A percentile compares a stretch with the other conserved stretches of the same genome.
Evolutionary conservation across 306 rosid species (phyloP).

Genomic region (Cyclanthera cordifolia): DNA sequence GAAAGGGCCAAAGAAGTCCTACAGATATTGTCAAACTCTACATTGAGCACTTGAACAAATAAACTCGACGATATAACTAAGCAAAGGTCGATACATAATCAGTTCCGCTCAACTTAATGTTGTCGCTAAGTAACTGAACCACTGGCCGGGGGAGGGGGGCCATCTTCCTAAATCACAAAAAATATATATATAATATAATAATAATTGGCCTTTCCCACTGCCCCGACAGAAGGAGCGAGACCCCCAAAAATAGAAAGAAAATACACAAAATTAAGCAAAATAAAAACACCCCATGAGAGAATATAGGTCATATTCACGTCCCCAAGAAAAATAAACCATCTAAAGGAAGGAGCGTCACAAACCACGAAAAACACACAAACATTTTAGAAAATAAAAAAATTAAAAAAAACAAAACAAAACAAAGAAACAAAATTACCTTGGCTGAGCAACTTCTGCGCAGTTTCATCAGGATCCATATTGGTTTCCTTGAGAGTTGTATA

Average conservation of each 20-base stretch:
- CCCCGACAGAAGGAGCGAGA: not conserved
- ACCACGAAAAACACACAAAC: not conserved
- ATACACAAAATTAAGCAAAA: not conserved
- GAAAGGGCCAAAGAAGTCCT: not conserved
- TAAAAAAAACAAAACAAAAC: not conserved
- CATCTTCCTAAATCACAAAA: not conserved
- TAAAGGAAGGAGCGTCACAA: not conserved
- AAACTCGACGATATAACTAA: not conserved
- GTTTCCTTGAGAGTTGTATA: conserved; percentile 70
- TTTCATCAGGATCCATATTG: conserved; percentile 96
- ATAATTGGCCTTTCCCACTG: not conserved
- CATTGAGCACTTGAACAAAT: not conserved
- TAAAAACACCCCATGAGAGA: not conserved
- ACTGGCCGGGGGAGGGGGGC: not conserved
- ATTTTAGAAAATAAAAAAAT: no score
- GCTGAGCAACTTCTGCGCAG: conserved; percentile 89
- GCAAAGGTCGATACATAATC: not conserved
- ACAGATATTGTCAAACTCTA: not conserved
- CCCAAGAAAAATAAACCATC: not conserved
- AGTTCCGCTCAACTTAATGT: not conserved
- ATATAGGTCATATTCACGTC: not conserved
- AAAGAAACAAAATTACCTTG: conserved; percentile 59
- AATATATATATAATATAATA: no score
- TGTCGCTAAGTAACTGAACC: not conserved
- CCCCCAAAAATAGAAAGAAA: not conserved